phyloP scores from a whole-genome alignment of 2,329 filamentous ascomycete species.

The Colletotrichum liaoningense region DNA sequence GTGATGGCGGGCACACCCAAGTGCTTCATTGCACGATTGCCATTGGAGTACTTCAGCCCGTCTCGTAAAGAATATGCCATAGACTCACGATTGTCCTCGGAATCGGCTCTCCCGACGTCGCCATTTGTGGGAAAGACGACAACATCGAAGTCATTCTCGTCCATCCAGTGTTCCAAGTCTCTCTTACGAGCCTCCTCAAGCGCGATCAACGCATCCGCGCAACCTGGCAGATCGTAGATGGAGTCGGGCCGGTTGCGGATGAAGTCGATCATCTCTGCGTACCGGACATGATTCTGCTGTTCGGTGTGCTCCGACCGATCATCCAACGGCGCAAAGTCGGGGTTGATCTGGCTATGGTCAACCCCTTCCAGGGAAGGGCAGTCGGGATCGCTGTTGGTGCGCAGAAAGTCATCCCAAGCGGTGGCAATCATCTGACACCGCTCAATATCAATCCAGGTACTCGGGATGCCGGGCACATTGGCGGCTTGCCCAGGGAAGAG shows the following conservation, averaged over 20 bases:
- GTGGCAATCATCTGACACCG: conserved; percentile 54
- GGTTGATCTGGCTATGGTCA: conserved; percentile 47
- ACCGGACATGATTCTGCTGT: conserved; percentile 30
- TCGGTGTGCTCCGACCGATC: conserved; percentile 16
- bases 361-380: conserved; percentile 46
- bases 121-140: conserved; percentile 27
- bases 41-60: conserved; percentile 65
- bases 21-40: conserved; percentile 64
- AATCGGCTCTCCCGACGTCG: conserved; percentile 18
- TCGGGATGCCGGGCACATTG: conserved; percentile 15
- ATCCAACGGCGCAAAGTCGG: conserved; percentile 27
- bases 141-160: conserved; percentile 20
- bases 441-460: conserved; percentile 53
- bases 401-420: conserved; percentile 63
- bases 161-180: conserved; percentile 30
- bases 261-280: conserved; percentile 26
- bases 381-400: conserved; percentile 51
- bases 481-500: conserved; percentile 18
- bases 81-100: conserved; percentile 12
- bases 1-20: conserved; percentile 65
- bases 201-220: conserved; percentile 13
- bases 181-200: conserved; percentile 22
- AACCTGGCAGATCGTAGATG: conserved; percentile 8
- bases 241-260: conserved; percentile 1
- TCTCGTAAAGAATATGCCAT: conserved; percentile 46